Base-by-base conservation (phyloP, 805 yeast genomes). In the Lipomyces kockii region DNA sequence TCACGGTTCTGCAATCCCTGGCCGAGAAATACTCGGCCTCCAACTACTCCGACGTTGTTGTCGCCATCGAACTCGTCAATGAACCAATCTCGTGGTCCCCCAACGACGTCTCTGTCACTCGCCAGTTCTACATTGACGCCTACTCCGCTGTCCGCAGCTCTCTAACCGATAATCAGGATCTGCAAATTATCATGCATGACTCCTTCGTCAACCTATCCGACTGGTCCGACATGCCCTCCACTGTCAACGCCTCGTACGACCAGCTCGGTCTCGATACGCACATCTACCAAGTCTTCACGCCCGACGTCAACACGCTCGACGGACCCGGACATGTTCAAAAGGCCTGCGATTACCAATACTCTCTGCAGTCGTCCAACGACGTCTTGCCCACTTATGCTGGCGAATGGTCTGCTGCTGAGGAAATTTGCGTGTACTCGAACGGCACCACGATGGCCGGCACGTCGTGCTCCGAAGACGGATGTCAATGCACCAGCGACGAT, bases 391-490 rank as follows among this genome's bases (percentile, higher is more conserved):
- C 67, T 2, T 63, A 66, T 39, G 84, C 86, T 57, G 97, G 97
- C 69, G 97, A 92, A 81, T 92, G 94, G 91, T 83, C 91, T n/a
- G 97, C 92, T 17, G 97, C 97, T 0, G 60, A 58, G 5, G 64
- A 69, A 25, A 58, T 69, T 11, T 69, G 72, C 58, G n/a, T 65
- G 27, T 63, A 56, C 43, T 49, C 70, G 34, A 35, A 71, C 58
- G 86, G 95, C 11, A 83, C 84, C 64, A 88, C 97, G 94, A 79
- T 91, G 60, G 91, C 92, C 74, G 97, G 98, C 75, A 92, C 89
- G 12, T 88, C 97, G 35, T 86, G 97, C 77, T 90, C 83, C 78
- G 92, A 90, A 63, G 90, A 89, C 58, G 78, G 87, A 3, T 87
- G 75, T 74, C 81, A 82, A 64, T 84, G 79, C 71, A 75, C 80